These are phyloP conservation scores for Canavalia ensiformis DNA, from an alignment of 306 rosid species.

Conservation along the genomic window DNA sequence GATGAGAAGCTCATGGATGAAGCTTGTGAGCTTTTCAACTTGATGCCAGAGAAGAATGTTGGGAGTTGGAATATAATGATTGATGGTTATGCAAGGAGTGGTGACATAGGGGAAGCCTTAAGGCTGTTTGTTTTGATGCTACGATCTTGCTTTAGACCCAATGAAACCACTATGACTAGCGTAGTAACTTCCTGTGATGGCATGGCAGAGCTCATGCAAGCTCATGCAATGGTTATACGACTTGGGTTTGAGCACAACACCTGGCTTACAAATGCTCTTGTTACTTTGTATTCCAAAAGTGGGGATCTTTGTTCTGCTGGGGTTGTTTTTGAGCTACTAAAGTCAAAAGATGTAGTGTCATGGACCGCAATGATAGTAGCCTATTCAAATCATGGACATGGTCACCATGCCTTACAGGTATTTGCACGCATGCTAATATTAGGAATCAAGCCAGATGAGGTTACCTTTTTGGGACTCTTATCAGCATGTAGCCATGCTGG, in stretches of 20 bases:
- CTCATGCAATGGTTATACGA: slow-evolving; percentile 49
- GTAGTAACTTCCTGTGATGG: slow-evolving; percentile 53
- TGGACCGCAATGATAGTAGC: slow-evolving; percentile 62
- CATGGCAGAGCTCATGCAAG: slow-evolving; percentile 59
- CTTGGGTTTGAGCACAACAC: slow-evolving; percentile 58
- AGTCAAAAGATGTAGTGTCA: slow-evolving; percentile 55
- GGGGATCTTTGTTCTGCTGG: slow-evolving; percentile 56
- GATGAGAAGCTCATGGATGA: slow-evolving; percentile 54
- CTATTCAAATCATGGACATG: slow-evolving; percentile 57
- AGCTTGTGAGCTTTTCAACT: slow-evolving; percentile 55
- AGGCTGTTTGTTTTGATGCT: slow-evolving; percentile 53
- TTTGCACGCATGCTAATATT: slow-evolving; percentile 56
- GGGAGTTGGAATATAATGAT: slow-evolving; percentile 58
- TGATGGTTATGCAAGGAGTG: slow-evolving; percentile 54
- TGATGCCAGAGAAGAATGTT: slow-evolving; percentile 55
- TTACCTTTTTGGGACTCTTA: slow-evolving; percentile 60
- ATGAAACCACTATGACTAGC: slow-evolving; percentile 51
- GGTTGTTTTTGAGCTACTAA: slow-evolving; percentile 55
- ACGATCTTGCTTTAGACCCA: slow-evolving; percentile 54
- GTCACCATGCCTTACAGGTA: slow-evolving; percentile 57
- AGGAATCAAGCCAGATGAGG: slow-evolving; percentile 52
- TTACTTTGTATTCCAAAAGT: slow-evolving; percentile 58
- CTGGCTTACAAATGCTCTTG: slow-evolving; percentile 54
- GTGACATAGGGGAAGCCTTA: slow-evolving; percentile 48
- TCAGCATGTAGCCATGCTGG: slow-evolving; percentile 64